These are phyloP conservation scores for Coniferiporia sulphurascens DNA, from an alignment of 1,284 basidiomycete species.

Conservation along the genomic window DNA sequence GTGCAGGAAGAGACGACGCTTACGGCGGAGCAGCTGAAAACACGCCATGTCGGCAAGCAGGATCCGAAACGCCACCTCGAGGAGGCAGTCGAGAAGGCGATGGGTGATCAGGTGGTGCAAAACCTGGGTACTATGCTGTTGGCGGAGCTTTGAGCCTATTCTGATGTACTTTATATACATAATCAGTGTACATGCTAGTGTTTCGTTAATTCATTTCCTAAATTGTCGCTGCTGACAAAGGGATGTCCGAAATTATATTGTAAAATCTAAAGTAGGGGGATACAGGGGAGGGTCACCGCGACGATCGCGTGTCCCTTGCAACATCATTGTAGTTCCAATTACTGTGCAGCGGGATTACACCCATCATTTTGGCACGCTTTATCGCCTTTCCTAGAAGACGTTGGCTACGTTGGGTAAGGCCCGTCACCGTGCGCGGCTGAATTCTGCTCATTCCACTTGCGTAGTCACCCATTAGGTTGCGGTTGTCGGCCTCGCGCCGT, in stretches of 20 bases:
- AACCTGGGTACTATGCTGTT: constrained; percentile 89
- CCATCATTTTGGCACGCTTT: constrained; percentile 90
- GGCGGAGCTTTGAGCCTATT: constrained; percentile 58
- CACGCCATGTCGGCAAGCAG: constrained; percentile 94
- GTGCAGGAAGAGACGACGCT: constrained; percentile 94
- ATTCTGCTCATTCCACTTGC: constrained; percentile 87
- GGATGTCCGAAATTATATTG: too few species aligned
- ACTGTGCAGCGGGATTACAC: constrained; percentile 71
- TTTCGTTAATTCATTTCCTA: too few species aligned
- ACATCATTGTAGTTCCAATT: constrained; percentile 21
- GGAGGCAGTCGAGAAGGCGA: constrained; percentile 94
- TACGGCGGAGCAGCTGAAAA: constrained; percentile 87
- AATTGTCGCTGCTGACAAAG: too few species aligned
- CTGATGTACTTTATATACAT: constrained; percentile 5
- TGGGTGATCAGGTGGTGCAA: constrained; percentile 95
- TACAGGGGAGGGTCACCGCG: too few species aligned
- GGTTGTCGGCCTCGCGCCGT: constrained; percentile 64
- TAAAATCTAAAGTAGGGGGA: too few species aligned
- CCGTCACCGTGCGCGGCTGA: constrained; percentile 61
- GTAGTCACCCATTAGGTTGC: constrained; percentile 61
- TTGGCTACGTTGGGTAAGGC: constrained; percentile 80
- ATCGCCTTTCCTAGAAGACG: constrained; percentile 83
- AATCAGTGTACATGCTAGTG: constrained; percentile 1
- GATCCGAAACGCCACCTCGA: constrained; percentile 96
- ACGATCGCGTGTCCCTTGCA: not conserved